phyloP scores from a whole-genome alignment of 768 basidiomycete genomes.

The Arthromyces matolae region DNA sequence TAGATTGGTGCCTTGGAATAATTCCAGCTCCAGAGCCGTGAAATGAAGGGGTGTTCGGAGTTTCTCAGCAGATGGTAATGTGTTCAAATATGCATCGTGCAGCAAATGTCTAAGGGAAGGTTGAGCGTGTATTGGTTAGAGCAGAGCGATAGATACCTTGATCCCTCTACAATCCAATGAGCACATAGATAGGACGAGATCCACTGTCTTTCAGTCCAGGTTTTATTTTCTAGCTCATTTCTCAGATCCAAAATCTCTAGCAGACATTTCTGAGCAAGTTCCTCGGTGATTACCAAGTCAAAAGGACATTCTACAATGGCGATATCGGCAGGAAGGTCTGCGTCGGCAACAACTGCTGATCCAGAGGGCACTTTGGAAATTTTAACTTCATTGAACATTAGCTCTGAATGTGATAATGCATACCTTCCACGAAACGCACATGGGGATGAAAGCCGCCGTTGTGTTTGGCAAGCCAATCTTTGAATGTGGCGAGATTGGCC shows the following conservation, averaged over 20 bases:
- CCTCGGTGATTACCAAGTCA: conserved; percentile 57
- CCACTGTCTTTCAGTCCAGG: conserved; percentile 63
- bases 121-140: too few species aligned
- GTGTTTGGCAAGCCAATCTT: conserved; percentile 44
- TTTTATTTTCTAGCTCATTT: conserved; percentile 20
- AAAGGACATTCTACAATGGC: conserved; percentile 68
- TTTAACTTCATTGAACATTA: neutral
- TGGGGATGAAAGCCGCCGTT: conserved; percentile 52
- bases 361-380: conserved; percentile 40
- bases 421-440: conserved; percentile 44
- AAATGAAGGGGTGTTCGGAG: conserved; percentile 78
- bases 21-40: conserved; percentile 51
- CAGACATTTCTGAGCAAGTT: conserved; percentile 42
- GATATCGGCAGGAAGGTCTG: conserved; percentile 45
- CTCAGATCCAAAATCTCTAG: conserved; percentile 30
- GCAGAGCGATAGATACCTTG: conserved; percentile 25
- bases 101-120: conserved; percentile 20
- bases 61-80: conserved; percentile 53
- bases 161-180: conserved; percentile 50
- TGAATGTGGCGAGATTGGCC: conserved; percentile 27
- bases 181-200: conserved; percentile 64
- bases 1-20: conserved; percentile 77
- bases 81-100: conserved; percentile 63
- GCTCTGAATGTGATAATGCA: neutral
- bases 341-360: conserved; percentile 44